Base-by-base conservation (phyloP, 805 yeast genomes). In the Spathaspora girioi region DNA sequence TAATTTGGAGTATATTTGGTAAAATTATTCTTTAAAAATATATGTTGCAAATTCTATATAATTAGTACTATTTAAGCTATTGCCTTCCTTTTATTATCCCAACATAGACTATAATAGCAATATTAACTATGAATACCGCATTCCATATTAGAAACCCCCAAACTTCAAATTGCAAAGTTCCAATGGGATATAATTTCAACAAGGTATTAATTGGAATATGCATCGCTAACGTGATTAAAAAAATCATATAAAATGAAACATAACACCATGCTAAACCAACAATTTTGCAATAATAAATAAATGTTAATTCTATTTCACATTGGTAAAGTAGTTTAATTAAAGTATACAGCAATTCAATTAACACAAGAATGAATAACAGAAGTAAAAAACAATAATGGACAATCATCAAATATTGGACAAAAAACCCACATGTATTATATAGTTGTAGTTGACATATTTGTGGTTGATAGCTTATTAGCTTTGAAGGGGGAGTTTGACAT, bases 391-490 rank as follows among this genome's bases (percentile, higher is more conserved):
- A 9, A 3, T 20, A 26, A 15, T 15, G 11, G 20, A 38, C 19
- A 2, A 47, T 31, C 1, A 38, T 35, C 9, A 43, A 7, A 27
- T 38, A 27, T 18, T 35, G 45, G 9, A 51, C 17, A 31, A 40
- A 9, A 0, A 38, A 1, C 7, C 51, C 43, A 20, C n/a, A 38
- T 4, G 12, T 11, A 20, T 49, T 51, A 19, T 44, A 51, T 12
- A 19, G 10, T 26, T 40, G 43, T 17, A 51, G 42, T n/a, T 20
- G 9, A 29, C 54, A 51, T 15, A 51, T 26, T 4, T 35, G 40
- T 15, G 2, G 40, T 15, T 43, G 32, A 14, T 12, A 20, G 23
- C 14, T 23, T 7, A 14, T 15, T 26, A 18, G 11, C 9, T 23
- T 17, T 10, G 32, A 48, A 11, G 38, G 38, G 11, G 41, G 43